These are phyloP conservation scores for Lanmaoa rubissima DNA, from an alignment of 768 basidiomycete species.

Conservation along the genomic window DNA sequence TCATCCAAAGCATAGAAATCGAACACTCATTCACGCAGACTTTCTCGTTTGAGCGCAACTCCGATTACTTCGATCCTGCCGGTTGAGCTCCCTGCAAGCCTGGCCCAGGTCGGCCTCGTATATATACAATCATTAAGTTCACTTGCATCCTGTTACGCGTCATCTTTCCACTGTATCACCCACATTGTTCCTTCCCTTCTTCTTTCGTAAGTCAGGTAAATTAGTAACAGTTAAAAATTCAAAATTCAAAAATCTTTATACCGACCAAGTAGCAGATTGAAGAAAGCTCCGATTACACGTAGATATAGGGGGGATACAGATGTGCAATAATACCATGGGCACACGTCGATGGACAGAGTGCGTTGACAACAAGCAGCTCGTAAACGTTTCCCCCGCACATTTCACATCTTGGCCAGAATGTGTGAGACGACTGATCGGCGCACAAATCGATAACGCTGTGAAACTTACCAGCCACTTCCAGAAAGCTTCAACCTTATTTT, in stretches of 20 bases:
- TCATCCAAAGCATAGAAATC: slow-evolving; percentile 65
- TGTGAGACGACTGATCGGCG: neutral
- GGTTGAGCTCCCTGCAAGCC: slow-evolving; percentile 12
- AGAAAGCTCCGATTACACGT: neutral
- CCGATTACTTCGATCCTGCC: slow-evolving; percentile 1
- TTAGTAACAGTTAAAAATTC: slow-evolving; percentile 21
- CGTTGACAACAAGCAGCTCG: neutral
- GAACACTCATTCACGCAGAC: slow-evolving; percentile 6
- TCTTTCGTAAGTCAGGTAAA: slow-evolving; percentile 26
- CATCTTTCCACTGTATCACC: slow-evolving; percentile 35
- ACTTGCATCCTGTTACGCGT: slow-evolving; percentile 29
- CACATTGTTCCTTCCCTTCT: slow-evolving; percentile 18
- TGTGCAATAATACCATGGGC: neutral
- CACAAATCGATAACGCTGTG: neutral
- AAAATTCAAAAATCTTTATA: slow-evolving; percentile 1
- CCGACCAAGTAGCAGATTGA: neutral
- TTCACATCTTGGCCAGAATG: slow-evolving; percentile 21
- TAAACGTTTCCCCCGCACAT: neutral
- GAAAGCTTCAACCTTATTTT: slow-evolving; percentile 62
- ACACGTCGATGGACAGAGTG: neutral
- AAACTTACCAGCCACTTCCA: slow-evolving; percentile 77
- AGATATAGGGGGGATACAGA: slow-evolving; percentile 6
- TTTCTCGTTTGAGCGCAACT: slow-evolving; percentile 7
- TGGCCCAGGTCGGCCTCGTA: slow-evolving; percentile 28
- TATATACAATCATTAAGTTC: slow-evolving; percentile 38